Conservation (phyloP, 495 filamentous ascomycete genomes). For the Parathielavia appendiculata region DNA sequence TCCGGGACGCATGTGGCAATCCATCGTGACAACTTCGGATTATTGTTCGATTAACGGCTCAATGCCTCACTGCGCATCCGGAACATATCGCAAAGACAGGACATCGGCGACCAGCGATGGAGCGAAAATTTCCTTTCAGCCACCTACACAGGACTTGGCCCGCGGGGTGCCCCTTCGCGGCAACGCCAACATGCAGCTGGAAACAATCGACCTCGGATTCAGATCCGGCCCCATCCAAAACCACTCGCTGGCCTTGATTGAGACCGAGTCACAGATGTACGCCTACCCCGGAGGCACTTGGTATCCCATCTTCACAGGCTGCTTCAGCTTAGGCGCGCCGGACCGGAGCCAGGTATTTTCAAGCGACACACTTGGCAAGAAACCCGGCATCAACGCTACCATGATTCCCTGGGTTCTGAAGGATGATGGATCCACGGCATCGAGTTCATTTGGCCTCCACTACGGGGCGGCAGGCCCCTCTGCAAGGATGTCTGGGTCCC, state of each 20-base stretch:
- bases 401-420: constrained; percentile 6
- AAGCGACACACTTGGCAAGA: neutral
- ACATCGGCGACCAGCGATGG: no score
- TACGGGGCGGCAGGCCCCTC: neutral
- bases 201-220: neutral
- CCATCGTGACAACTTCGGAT: no score
- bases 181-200: neutral
- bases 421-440: neutral
- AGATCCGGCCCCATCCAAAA: neutral
- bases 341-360: neutral
- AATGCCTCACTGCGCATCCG: no score
- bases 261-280: neutral
- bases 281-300: neutral
- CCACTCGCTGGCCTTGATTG: constrained; percentile 3
- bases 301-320: constrained; percentile 10
- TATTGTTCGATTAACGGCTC: no score
- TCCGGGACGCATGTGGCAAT: no score
- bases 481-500: constrained; percentile 1
- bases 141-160: no score
- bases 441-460: constrained; percentile 6
- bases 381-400: neutral
- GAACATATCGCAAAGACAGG: no score
- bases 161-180: no score
- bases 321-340: neutral
- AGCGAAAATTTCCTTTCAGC: no score